phyloP scores from a whole-genome alignment of 176 grass and related monocot genomes.

The Avena atlantica region DNA sequence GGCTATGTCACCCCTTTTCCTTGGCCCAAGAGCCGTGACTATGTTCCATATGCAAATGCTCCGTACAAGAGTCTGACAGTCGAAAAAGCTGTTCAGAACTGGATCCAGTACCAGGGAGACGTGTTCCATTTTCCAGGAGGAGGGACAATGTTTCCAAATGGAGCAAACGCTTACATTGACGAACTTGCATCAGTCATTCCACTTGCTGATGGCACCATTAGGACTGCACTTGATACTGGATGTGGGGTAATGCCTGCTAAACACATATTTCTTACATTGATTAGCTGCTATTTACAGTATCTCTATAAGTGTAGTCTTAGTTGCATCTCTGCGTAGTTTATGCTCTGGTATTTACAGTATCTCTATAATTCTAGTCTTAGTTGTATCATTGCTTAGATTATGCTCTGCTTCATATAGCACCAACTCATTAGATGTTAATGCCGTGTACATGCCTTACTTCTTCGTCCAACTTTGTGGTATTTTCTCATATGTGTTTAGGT shows the following conservation, averaged over 20 bases:
- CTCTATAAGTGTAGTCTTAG: neutral
- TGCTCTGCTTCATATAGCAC: slow-evolving; percentile 46
- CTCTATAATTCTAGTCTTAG: neutral
- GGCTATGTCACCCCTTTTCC: slow-evolving; percentile 75
- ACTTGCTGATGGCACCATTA: slow-evolving; percentile 71
- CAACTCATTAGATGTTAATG: slow-evolving; percentile 19
- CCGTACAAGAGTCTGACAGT: slow-evolving; percentile 71
- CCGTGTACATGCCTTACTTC: neutral
- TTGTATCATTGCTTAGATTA: slow-evolving; percentile 28
- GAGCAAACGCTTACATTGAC: slow-evolving; percentile 73
- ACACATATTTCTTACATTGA: slow-evolving; percentile 34
- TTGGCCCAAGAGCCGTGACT: slow-evolving; percentile 88
- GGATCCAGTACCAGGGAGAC: slow-evolving; percentile 76
- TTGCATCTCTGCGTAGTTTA: slow-evolving; percentile 27
- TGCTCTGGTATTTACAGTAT: neutral
- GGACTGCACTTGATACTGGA: slow-evolving; percentile 89
- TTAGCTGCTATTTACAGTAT: neutral
- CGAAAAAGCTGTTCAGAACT: slow-evolving; percentile 77
- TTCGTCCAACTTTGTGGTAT: slow-evolving; percentile 3
- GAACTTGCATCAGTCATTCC: slow-evolving; percentile 77
- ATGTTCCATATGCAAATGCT: slow-evolving; percentile 78
- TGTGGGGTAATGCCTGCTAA: slow-evolving; percentile 74
- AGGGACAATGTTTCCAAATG: slow-evolving; percentile 78
- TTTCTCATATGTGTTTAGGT: neutral
- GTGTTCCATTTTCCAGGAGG: slow-evolving; percentile 82